Evolutionary conservation across 352 stramenopile species (phyloP).

Genomic region (Phytophthora pseudosyringae): DNA sequence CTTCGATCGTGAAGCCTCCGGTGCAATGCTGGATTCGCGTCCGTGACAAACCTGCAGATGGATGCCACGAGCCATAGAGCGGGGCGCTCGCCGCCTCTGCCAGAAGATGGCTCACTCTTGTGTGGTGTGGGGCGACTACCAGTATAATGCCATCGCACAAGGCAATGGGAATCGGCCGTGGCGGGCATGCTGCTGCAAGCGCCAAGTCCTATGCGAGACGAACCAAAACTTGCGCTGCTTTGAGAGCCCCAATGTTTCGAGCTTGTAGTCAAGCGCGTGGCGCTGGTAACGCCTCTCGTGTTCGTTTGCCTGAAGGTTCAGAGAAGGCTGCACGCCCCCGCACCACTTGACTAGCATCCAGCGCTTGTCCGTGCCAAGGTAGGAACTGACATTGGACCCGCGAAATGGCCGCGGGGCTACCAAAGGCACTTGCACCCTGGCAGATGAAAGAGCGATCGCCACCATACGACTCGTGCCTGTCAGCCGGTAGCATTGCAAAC

Average conservation of each 20-base stretch:
- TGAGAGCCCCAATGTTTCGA: neutral
- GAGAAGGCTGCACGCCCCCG: neutral
- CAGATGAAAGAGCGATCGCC: neutral
- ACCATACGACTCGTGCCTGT: neutral
- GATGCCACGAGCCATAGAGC: constrained; percentile 1
- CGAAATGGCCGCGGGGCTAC: neutral
- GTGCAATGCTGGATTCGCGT: constrained; percentile 9
- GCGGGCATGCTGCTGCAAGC: neutral
- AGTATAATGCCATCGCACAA: constrained; percentile 4
- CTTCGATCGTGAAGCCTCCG: neutral
- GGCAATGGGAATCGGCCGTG: neutral
- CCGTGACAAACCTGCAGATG: constrained; percentile 21
- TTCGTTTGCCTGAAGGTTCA: constrained; percentile 12
- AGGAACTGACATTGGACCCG: neutral
- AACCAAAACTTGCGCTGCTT: constrained; percentile 1
- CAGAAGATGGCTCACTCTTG: constrained; percentile 12
- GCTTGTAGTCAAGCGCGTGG: neutral
- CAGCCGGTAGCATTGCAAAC: neutral
- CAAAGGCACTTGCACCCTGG: too few species aligned
- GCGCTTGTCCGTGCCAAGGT: neutral
- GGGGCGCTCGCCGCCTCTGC: constrained; percentile 8
- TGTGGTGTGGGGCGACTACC: neutral
- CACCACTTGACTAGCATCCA: constrained; percentile 16
- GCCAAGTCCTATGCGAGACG: neutral
- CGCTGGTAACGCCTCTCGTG: constrained; percentile 8